These are phyloP conservation scores for Baudoinia panamericana DNA, from an alignment of 495 filamentous ascomycete genomes.

Conservation along the genomic window DNA sequence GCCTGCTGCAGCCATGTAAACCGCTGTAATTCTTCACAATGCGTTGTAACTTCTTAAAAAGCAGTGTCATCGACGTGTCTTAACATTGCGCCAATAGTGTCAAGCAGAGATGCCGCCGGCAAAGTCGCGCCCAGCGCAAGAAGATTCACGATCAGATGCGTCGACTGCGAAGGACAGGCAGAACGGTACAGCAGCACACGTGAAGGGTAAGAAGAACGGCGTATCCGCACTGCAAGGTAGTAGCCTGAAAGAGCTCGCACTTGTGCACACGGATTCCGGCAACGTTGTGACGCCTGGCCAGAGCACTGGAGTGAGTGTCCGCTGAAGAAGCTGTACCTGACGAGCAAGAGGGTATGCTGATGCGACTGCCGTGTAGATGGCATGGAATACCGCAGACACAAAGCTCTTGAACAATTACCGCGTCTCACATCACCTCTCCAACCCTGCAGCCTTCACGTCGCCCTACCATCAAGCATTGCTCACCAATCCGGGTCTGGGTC, in stretches of 20 bases:
- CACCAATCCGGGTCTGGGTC: slow-evolving; percentile 54
- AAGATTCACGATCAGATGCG: slow-evolving; percentile 19
- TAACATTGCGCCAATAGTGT: neutral
- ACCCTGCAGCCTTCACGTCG: slow-evolving; percentile 56
- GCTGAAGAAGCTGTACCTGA: no score
- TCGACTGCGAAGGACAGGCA: slow-evolving; percentile 13
- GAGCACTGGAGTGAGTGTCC: slow-evolving; percentile 23
- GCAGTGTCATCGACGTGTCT: no score
- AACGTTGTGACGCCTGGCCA: slow-evolving; percentile 9
- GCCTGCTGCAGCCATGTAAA: no score
- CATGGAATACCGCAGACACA: slow-evolving; percentile 61
- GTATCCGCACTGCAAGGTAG: slow-evolving; percentile 20
- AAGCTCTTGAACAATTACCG: slow-evolving; percentile 69
- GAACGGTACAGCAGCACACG: slow-evolving; percentile 8
- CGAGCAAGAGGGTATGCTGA: neutral
- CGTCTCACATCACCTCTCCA: slow-evolving; percentile 56
- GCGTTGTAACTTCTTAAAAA: no score
- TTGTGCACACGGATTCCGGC: slow-evolving; percentile 14
- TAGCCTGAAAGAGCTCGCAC: slow-evolving; percentile 28
- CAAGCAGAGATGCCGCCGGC: slow-evolving; percentile 22
- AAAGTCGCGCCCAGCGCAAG: slow-evolving; percentile 17
- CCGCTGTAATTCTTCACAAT: no score
- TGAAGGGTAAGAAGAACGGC: slow-evolving; percentile 10
- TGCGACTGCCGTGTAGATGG: slow-evolving; percentile 40
- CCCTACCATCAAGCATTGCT: slow-evolving; percentile 61